Percentiles rank a stretch among this genome's conserved stretches.
Evolutionary conservation across 352 stramenopile genomes (phyloP).

Genomic region (Nothophytophthora sp.): DNA sequence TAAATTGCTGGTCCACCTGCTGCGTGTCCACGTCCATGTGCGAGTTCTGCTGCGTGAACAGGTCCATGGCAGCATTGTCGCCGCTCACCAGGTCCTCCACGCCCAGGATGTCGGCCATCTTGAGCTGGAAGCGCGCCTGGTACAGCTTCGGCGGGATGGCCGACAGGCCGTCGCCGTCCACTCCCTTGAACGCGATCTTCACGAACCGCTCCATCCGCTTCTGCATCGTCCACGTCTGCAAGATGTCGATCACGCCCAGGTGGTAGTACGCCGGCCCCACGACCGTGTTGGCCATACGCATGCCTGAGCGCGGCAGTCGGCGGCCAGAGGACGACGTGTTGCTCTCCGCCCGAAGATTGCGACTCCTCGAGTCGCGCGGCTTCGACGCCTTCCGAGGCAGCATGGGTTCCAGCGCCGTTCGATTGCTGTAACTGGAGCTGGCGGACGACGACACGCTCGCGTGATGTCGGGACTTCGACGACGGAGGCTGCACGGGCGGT

Average conservation of each 20-base stretch:
- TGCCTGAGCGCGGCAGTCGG: conserved; percentile 72
- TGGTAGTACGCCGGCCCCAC: conserved; percentile 90
- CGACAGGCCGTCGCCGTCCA: conserved; percentile 81
- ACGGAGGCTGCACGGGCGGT: conserved; percentile 19
- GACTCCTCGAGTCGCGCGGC: conserved; percentile 30
- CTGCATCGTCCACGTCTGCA: conserved; percentile 89
- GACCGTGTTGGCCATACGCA: conserved; percentile 86
- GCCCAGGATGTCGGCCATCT: conserved; percentile 86
- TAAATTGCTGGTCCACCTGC: conserved; percentile 51
- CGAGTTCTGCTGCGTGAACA: conserved; percentile 86
- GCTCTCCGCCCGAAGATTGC: conserved; percentile 50
- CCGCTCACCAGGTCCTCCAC: conserved; percentile 68
- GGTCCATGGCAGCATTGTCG: conserved; percentile 44
- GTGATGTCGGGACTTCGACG: conserved; percentile 47
- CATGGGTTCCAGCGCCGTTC: conserved; percentile 15
- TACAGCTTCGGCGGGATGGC: conserved; percentile 86
- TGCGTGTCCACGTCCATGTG: conserved; percentile 88
- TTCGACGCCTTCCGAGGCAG: conserved; percentile 66
- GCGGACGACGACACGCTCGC: conserved; percentile 64
- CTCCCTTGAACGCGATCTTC: conserved; percentile 86
- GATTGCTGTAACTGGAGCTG: conserved; percentile 17
- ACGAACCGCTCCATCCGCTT: conserved; percentile 89
- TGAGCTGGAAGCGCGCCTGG: conserved; percentile 83
- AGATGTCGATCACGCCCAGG: conserved; percentile 90
- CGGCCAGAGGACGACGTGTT: conserved; percentile 77